A percentile compares a stretch with the other conserved stretches of the same genome.
Conservation (phyloP, 306 rosid genomes). For the Castanea crenata region DNA sequence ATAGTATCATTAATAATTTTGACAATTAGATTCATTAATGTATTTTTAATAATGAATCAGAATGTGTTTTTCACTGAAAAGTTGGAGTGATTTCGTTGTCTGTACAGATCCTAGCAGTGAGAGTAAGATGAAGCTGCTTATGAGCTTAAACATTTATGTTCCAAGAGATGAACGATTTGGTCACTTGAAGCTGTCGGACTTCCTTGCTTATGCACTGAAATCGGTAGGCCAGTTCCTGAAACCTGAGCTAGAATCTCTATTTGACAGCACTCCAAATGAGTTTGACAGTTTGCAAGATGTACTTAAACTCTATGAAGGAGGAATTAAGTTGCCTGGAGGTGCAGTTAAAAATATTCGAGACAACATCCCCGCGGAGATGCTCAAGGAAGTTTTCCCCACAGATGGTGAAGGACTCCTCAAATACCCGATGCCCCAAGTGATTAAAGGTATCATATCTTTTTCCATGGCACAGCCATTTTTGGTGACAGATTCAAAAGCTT, state of each 20-base stretch:
- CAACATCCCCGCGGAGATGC: conserved; percentile 43
- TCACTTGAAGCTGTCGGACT: conserved; percentile 75
- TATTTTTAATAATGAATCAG: not conserved
- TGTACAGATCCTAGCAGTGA: conserved; percentile 54
- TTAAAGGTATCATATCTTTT: conserved; percentile 48
- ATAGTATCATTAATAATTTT: not conserved
- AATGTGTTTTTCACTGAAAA: not conserved
- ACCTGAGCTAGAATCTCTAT: conserved; percentile 58
- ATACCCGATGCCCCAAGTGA: conserved; percentile 76
- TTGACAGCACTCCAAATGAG: conserved; percentile 50
- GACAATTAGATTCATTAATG: not conserved
- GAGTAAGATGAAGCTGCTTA: conserved; percentile 41
- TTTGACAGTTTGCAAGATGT: conserved; percentile 66
- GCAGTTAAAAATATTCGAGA: conserved; percentile 41
- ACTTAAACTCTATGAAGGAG: conserved; percentile 70
- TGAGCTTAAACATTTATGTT: conserved; percentile 71
- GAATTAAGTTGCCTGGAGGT: conserved; percentile 47
- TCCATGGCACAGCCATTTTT: not conserved
- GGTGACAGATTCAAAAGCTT: not conserved
- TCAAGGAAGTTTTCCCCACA: conserved; percentile 60
- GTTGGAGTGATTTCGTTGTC: not conserved
- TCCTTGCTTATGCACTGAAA: conserved; percentile 66
- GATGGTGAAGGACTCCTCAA: conserved; percentile 62
- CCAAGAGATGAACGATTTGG: conserved; percentile 87
- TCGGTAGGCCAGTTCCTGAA: conserved; percentile 55